Percentiles rank a stretch among this genome's conserved stretches.
Conservation (phyloP, 345 rosid genomes). For the Punica granatum region DNA sequence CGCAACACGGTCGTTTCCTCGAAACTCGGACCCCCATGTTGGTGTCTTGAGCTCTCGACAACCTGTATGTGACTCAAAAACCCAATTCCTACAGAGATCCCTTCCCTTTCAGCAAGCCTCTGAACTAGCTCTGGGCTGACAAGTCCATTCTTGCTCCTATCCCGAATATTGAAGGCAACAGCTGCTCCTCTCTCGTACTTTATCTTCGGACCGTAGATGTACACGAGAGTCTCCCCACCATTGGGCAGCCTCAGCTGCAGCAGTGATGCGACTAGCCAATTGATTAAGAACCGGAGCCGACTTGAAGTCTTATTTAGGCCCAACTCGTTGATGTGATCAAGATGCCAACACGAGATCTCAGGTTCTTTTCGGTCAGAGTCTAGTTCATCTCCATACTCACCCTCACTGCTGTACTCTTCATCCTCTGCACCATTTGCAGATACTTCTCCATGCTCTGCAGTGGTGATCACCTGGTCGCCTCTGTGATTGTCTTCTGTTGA, state of each 20-base stretch:
- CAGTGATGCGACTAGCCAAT: slow-evolving; percentile 96
- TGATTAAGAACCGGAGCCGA: slow-evolving; percentile 71
- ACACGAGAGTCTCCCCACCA: slow-evolving; percentile 57
- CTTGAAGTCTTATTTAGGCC: slow-evolving; percentile 93
- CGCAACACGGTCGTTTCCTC: slow-evolving; percentile 60
- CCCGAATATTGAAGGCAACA: slow-evolving; percentile 83
- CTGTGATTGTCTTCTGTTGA: slow-evolving; percentile 59
- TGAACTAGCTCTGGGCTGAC: slow-evolving; percentile 90
- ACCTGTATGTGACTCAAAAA: slow-evolving; percentile 82
- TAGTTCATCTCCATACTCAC: slow-evolving; percentile 60
- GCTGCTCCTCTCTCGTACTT: slow-evolving; percentile 97
- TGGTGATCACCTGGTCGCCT: slow-evolving; percentile 32
- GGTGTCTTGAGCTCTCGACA: slow-evolving; percentile 43
- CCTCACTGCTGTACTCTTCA: slow-evolving; percentile 69
- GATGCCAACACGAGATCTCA: slow-evolving; percentile 69
- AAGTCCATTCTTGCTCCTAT: slow-evolving; percentile 45
- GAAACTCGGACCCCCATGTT: slow-evolving; percentile 26
- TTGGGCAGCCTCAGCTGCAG: slow-evolving; percentile 74
- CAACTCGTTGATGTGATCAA: slow-evolving; percentile 85
- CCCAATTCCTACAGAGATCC: slow-evolving; percentile 83
- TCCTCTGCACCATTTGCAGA: slow-evolving; percentile 58
- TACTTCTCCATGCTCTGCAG: slow-evolving; percentile 54
- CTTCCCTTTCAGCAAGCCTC: slow-evolving; percentile 88
- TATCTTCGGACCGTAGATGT: slow-evolving; percentile 93
- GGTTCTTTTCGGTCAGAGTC: slow-evolving; percentile 87